Percentiles rank a stretch among this genome's conserved stretches.
Conservation (phyloP, 2,329 filamentous ascomycete genomes). For the Diaporthe nobilis region DNA sequence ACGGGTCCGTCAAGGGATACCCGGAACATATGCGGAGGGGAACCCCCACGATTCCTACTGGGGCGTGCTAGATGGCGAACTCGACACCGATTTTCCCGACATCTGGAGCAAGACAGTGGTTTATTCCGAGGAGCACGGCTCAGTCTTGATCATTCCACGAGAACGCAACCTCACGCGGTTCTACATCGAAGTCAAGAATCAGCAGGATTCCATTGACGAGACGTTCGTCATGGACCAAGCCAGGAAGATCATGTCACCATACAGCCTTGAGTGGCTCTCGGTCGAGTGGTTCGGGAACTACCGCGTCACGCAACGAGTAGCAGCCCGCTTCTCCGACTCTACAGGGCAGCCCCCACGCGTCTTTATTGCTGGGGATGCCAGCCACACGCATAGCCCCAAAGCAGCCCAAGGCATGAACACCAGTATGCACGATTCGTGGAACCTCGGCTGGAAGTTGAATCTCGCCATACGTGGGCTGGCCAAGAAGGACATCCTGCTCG, state of each 20-base stretch:
- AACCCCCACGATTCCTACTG: slow-evolving; percentile 70
- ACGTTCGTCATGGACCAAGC: slow-evolving; percentile 80
- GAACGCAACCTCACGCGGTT: slow-evolving; percentile 80
- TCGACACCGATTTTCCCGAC: slow-evolving; percentile 81
- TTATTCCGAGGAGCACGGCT: slow-evolving; percentile 76
- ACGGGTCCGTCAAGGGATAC: slow-evolving; percentile 76
- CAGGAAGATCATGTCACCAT: slow-evolving; percentile 71
- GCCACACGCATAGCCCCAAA: slow-evolving; percentile 80
- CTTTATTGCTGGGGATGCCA: slow-evolving; percentile 79
- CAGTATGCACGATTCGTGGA: slow-evolving; percentile 73
- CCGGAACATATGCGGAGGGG: slow-evolving; percentile 67
- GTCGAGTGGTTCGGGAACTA: slow-evolving; percentile 81
- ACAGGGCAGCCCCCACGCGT: slow-evolving; percentile 60
- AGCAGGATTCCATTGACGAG: slow-evolving; percentile 60
- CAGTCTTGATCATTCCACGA: slow-evolving; percentile 79
- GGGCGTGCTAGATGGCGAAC: slow-evolving; percentile 79
- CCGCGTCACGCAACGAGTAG: slow-evolving; percentile 79
- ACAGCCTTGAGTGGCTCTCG: slow-evolving; percentile 69
- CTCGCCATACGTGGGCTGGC: slow-evolving; percentile 69
- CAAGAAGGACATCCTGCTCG: slow-evolving; percentile 63
- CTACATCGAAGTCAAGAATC: slow-evolving; percentile 70
- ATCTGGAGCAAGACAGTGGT: slow-evolving; percentile 82
- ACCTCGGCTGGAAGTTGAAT: slow-evolving; percentile 68
- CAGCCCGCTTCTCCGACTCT: slow-evolving; percentile 76
- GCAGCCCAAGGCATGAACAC: slow-evolving; percentile 79